Evolutionary conservation across 2,329 filamentous ascomycete species (phyloP).

Genomic region (Ascosphaera aggregata): DNA sequence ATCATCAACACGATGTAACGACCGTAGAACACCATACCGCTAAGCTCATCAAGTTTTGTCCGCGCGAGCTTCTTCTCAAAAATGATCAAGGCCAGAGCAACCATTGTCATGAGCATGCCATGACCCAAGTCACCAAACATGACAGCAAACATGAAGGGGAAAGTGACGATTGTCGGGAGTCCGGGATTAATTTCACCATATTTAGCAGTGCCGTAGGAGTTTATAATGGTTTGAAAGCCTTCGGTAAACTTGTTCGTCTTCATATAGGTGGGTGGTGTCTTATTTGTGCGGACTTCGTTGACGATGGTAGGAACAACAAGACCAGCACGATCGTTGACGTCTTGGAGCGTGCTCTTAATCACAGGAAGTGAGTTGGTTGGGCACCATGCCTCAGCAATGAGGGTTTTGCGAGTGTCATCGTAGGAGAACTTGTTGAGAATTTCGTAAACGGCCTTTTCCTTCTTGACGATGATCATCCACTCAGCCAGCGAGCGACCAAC

Average conservation of each 20-base stretch:
- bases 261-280: conserved; percentile 90
- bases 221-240: conserved; percentile 96
- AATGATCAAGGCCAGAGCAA: conserved; percentile 82
- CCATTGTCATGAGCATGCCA: conserved; percentile 65
- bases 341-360: conserved; percentile 82
- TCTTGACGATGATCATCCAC: conserved; percentile 95
- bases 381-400: conserved; percentile 95
- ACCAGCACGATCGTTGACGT: conserved; percentile 89
- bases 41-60: conserved; percentile 90
- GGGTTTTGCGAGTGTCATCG: conserved; percentile 78
- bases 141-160: conserved; percentile 98
- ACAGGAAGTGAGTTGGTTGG: conserved; percentile 73
- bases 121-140: conserved; percentile 99
- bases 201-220: conserved; percentile 92
- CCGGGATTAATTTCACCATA: conserved; percentile 96
- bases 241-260: conserved; percentile 98
- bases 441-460: conserved; percentile 95
- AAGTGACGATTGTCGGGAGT: conserved; percentile 85
- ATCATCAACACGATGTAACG: conserved; percentile 98
- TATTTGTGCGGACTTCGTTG: conserved; percentile 91
- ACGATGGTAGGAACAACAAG: conserved; percentile 96
- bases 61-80: conserved; percentile 63
- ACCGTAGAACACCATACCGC: conserved; percentile 96
- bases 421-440: conserved; percentile 93
- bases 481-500: conserved; percentile 81